Evolutionary conservation across 768 basidiomycete genomes (phyloP).

Genomic region (Termitomyces sp.): DNA sequence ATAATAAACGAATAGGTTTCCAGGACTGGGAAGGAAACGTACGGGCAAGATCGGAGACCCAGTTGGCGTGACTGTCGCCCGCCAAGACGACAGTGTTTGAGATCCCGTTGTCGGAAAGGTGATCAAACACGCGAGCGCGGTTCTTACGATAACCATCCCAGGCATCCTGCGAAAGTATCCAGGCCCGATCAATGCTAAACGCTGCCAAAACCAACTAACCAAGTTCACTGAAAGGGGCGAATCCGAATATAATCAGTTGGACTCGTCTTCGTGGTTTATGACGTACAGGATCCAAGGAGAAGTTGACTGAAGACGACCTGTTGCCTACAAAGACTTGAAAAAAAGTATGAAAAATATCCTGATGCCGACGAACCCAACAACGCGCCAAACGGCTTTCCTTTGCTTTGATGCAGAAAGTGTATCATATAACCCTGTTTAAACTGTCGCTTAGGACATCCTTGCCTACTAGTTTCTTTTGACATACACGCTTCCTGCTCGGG

Average conservation of each 20-base stretch:
- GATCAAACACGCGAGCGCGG: neutral
- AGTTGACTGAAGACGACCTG: slow-evolving; percentile 1
- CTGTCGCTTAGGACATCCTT: neutral
- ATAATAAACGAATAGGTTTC: neutral
- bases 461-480: neutral
- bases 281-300: neutral
- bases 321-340: neutral
- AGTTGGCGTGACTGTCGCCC: neutral
- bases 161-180: neutral
- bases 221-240: neutral
- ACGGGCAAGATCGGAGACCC: slow-evolving; percentile 1
- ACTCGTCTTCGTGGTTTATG: neutral
- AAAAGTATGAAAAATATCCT: neutral
- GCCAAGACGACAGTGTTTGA: neutral
- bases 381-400: neutral
- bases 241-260: neutral
- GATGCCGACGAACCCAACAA: neutral
- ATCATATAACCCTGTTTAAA: neutral
- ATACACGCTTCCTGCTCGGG: neutral
- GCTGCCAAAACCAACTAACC: neutral
- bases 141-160: slow-evolving; percentile 1
- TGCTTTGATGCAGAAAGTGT: neutral
- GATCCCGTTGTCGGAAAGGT: neutral
- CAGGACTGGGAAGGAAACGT: neutral
- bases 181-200: neutral